Conservation (phyloP, 257 asterid species). For the Prunella vulgaris region DNA sequence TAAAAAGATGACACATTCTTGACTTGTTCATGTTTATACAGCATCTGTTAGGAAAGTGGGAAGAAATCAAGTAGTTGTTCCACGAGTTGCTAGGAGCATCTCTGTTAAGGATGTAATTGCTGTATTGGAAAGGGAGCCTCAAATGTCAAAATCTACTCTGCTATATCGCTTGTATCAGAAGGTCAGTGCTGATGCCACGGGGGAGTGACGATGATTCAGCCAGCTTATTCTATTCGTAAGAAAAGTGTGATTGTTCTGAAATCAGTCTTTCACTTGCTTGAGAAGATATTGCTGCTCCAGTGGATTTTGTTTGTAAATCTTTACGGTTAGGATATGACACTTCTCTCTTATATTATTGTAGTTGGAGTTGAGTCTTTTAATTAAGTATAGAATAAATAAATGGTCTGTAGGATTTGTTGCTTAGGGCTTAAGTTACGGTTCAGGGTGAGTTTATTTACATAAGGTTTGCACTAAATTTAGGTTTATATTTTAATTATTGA, state of each 20-base stretch:
- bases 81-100: slow-evolving; percentile 56
- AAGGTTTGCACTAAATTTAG: no score
- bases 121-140: slow-evolving; percentile 90
- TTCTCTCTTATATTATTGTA: no score
- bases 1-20: neutral
- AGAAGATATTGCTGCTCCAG: neutral
- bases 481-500: no score
- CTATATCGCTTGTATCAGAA: slow-evolving; percentile 61
- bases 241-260: neutral
- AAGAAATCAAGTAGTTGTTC: slow-evolving; percentile 48
- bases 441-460: no score
- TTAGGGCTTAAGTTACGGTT: no score
- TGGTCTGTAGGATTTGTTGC: no score
- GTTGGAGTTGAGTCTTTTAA: no score
- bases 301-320: neutral
- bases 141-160: slow-evolving; percentile 69
- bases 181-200: slow-evolving; percentile 31
- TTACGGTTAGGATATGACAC: neutral
- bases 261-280: neutral
- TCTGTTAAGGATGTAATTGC: slow-evolving; percentile 81
- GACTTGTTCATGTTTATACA: slow-evolving; percentile 19
- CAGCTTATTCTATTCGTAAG: no score
- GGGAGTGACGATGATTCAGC: slow-evolving; percentile 30
- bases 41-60: slow-evolving; percentile 54
- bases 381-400: no score